These are phyloP conservation scores for Miamiensis avidus DNA, from an alignment of 169 alveolate species.

Conservation along the genomic window DNA sequence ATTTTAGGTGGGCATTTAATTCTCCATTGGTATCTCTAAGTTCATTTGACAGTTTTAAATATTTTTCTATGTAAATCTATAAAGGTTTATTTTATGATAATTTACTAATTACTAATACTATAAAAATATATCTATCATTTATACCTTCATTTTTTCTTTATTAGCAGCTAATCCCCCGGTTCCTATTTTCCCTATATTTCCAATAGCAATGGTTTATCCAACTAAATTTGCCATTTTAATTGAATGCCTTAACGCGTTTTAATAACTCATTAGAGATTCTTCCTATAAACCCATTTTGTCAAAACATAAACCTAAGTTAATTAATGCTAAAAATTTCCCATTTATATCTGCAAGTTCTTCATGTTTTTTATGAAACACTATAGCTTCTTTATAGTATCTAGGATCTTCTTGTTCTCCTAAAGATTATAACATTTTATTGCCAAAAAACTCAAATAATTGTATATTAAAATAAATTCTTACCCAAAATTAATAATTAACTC, in stretches of 20 bases:
- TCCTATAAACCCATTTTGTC: slow-evolving; percentile 61
- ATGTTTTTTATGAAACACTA: slow-evolving; percentile 69
- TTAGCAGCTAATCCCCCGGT: slow-evolving; percentile 46
- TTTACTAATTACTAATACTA: not conserved
- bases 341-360: slow-evolving; percentile 75
- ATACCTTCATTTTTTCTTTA: slow-evolving; percentile 54
- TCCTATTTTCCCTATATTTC: slow-evolving; percentile 79
- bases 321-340: slow-evolving; percentile 79
- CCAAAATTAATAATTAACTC: slow-evolving; percentile 70
- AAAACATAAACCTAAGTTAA: slow-evolving; percentile 76
- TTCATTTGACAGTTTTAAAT: slow-evolving; percentile 60
- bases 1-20: slow-evolving; percentile 66
- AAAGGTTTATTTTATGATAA: too few species aligned
- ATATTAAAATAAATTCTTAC: too few species aligned
- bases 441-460: too few species aligned
- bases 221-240: slow-evolving; percentile 69
- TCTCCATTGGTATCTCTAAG: slow-evolving; percentile 70
- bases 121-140: not conserved
- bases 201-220: slow-evolving; percentile 79
- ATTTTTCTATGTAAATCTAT: slow-evolving; percentile 56
- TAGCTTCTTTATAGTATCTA: slow-evolving; percentile 54
- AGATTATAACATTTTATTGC: too few species aligned
- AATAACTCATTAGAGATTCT: slow-evolving; percentile 57
- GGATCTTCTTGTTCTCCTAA: slow-evolving; percentile 23
- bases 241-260: slow-evolving; percentile 74